A percentile compares a stretch with the other conserved stretches of the same genome.
phyloP scores from a whole-genome alignment of 176 grass and related monocot species.

The Hsuehochloa calcarea region DNA sequence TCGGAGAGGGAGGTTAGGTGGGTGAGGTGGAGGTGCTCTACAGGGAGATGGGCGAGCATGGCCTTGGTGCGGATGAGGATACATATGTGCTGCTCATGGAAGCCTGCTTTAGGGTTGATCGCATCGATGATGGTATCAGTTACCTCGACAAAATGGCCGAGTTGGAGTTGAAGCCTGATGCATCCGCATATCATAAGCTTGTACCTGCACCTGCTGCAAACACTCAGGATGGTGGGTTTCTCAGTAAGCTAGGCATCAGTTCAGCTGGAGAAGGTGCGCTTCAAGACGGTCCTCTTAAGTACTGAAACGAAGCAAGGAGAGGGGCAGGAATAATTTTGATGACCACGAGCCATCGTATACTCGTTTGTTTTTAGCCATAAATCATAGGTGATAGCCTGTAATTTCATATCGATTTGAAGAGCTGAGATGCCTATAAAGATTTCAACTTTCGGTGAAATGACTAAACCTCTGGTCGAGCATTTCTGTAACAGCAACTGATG shows the following conservation, averaged over 20 bases:
- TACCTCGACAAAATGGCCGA: conserved; percentile 73
- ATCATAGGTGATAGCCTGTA: neutral
- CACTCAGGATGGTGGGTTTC: conserved; percentile 20
- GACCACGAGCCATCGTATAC: neutral
- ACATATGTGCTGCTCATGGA: conserved; percentile 67
- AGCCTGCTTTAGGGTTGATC: conserved; percentile 51
- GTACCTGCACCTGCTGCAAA: conserved; percentile 2
- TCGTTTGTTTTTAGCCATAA: neutral
- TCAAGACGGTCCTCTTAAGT: conserved; percentile 1
- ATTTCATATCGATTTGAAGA: neutral
- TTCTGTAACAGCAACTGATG: neutral
- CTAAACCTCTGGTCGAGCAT: neutral
- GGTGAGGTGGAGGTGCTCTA: conserved; percentile 50
- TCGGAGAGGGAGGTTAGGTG: conserved; percentile 35
- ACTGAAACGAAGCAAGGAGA: conserved; percentile 21
- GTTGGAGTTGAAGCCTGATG: conserved; percentile 63
- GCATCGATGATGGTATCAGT: conserved; percentile 49
- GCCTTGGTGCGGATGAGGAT: conserved; percentile 41
- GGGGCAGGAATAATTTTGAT: conserved; percentile 16
- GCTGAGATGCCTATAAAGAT: neutral
- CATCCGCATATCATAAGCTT: conserved; percentile 56
- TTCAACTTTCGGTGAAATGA: conserved; percentile 9
- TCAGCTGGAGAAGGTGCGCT: conserved; percentile 16
- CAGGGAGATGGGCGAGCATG: conserved; percentile 51
- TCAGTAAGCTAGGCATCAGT: conserved; percentile 38